Base-by-base conservation (phyloP, 805 yeast species). In the Hemisphaericaspora nanyangensis region DNA sequence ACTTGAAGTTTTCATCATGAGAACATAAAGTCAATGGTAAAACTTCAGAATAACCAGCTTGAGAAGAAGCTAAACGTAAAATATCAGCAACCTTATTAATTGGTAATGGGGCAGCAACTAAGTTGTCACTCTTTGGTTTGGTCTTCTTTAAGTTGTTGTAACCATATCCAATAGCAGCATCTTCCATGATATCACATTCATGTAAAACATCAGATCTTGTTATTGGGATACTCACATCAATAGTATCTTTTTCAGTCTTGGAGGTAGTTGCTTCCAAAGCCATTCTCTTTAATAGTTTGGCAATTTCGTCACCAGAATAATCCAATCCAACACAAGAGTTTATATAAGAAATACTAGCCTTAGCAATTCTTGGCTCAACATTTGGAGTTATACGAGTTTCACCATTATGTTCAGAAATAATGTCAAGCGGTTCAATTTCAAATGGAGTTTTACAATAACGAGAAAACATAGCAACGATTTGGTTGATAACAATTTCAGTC, bases 181-280 rank as follows among this genome's bases (percentile, higher is more conserved):
- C 99, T 66, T 93, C 99, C 95, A 93, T 86, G 50, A 93, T 82
- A 66, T 93, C 99, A 74, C 98, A 91, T 61, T 88, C 95, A 65
- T 93, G 99, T 55, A 93, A 74, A 46, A 93, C 77, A 65, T 93
- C 99, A 8, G 98, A 82, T 72, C 99, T 85, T 28, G 99, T 93
- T 55, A 87, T 82, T 47, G 99, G 99, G 43, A 93, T 79, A 28
- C 65, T 59, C 40, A 89, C 90, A 37, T 79, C 78, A 36, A 86
- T 57, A 29, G 77, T 57, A 46, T 79, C 71, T 6, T 65, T 52
- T 48, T 77, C 72, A 1, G 58, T 51, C 3, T 62, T 46, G 4
- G 82, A 68, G 24, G 79, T 77, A 15, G 60, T 55, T 17, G 95
- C 93, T 39, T 60, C 61, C 49, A 93, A 74, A 12, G 95, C 81